Evolutionary conservation across 2,329 filamentous ascomycete genomes (phyloP).

Genomic region (Fusarium sp.): DNA sequence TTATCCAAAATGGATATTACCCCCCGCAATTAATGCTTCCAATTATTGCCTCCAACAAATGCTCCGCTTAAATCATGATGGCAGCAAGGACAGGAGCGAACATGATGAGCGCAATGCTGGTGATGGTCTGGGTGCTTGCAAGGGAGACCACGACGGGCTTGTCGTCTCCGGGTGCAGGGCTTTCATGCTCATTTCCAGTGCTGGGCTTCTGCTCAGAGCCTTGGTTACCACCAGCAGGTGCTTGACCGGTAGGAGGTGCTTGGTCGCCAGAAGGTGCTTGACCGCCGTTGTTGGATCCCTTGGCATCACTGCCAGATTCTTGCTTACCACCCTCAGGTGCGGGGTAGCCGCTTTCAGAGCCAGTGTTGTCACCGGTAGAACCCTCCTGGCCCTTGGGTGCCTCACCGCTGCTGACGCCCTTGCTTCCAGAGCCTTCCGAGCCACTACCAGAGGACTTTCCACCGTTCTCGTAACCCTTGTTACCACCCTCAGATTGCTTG

Average conservation of each 20-base stretch:
- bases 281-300: too few relatives aligned
- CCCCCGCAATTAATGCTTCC: neutral
- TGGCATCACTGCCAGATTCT: too few relatives aligned
- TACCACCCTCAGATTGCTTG: neutral
- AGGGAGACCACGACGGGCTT: neutral
- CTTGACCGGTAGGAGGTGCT: too few relatives aligned
- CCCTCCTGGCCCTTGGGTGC: too few relatives aligned
- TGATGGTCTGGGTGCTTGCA: neutral
- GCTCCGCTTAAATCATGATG: neutral
- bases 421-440: too few relatives aligned
- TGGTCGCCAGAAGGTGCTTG: too few relatives aligned
- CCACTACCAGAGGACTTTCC: too few relatives aligned
- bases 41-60: neutral
- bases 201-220: neutral
- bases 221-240: neutral
- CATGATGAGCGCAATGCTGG: neutral
- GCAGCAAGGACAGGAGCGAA: neutral
- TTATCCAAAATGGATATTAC: neutral
- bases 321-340: too few relatives aligned
- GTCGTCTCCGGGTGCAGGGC: neutral
- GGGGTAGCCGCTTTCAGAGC: too few relatives aligned
- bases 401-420: too few relatives aligned
- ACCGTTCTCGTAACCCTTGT: too few relatives aligned
- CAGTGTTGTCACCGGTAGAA: too few relatives aligned
- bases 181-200: neutral